Evolutionary conservation across 2,329 filamentous ascomycete species (phyloP).

Genomic region (Juglanconis oblonga): DNA sequence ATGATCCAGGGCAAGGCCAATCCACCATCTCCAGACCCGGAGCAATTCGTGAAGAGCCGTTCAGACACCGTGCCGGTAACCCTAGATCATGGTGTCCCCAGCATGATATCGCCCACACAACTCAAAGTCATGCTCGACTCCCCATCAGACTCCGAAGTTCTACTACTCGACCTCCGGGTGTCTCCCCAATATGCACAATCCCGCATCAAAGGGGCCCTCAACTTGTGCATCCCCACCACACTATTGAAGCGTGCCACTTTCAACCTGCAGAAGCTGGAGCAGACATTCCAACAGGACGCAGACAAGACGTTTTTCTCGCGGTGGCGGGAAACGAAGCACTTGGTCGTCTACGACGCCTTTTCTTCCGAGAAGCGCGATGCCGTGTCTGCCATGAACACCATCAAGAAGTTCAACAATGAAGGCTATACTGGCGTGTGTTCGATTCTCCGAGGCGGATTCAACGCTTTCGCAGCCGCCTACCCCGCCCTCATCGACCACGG

Average conservation of each 20-base stretch:
- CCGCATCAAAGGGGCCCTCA: slow-evolving; percentile 77
- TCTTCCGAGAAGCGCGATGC: slow-evolving; percentile 81
- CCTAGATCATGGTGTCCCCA: slow-evolving; percentile 43
- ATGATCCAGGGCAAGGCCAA: slow-evolving; percentile 46
- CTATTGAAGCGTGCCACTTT: slow-evolving; percentile 88
- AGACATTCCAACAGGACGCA: slow-evolving; percentile 73
- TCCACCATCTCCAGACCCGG: slow-evolving; percentile 33
- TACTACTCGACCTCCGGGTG: slow-evolving; percentile 84
- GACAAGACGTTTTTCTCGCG: slow-evolving; percentile 71
- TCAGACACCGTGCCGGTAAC: slow-evolving; percentile 50
- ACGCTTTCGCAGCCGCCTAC: slow-evolving; percentile 65
- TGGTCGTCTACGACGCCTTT: slow-evolving; percentile 82
- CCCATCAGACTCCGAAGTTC: slow-evolving; percentile 39
- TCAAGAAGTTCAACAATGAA: slow-evolving; percentile 88
- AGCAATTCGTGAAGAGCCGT: slow-evolving; percentile 29
- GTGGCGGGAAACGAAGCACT: slow-evolving; percentile 72
- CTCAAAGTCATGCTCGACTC: slow-evolving; percentile 55
- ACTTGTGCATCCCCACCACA: slow-evolving; percentile 92
- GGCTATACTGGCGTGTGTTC: slow-evolving; percentile 72
- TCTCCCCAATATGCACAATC: slow-evolving; percentile 76
- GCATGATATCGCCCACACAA: slow-evolving; percentile 51
- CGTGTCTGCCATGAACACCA: slow-evolving; percentile 74
- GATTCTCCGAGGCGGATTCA: slow-evolving; percentile 80
- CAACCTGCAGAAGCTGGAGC: slow-evolving; percentile 80
- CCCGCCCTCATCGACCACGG: slow-evolving; percentile 60